These are phyloP conservation scores for Dendryphion nanum DNA, from an alignment of 2,329 filamentous ascomycete species.

Conservation along the genomic window DNA sequence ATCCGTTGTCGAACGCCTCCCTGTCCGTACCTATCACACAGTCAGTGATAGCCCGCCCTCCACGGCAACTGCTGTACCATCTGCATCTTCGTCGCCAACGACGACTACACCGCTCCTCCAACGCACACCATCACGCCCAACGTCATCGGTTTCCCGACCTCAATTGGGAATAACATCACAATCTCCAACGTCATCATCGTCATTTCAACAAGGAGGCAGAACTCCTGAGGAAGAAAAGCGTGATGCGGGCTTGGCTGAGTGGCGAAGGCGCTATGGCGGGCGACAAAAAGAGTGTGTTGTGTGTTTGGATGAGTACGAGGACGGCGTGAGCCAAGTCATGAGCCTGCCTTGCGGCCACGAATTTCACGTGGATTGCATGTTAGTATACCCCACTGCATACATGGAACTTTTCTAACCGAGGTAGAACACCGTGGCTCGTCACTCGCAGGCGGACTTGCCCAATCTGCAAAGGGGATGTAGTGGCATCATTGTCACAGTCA, in stretches of 20 bases:
- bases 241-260: slow-evolving; percentile 49
- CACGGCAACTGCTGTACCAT: too few relatives aligned
- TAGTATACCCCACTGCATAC: slow-evolving; percentile 49
- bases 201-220: slow-evolving; percentile 20
- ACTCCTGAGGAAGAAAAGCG: slow-evolving; percentile 53
- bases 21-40: slow-evolving; percentile 91
- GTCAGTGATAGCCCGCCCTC: slow-evolving; percentile 60
- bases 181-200: slow-evolving; percentile 42
- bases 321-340: slow-evolving; percentile 94
- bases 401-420: slow-evolving; percentile 19
- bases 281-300: slow-evolving; percentile 88
- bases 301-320: slow-evolving; percentile 92
- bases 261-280: slow-evolving; percentile 60
- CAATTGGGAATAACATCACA: slow-evolving; percentile 65
- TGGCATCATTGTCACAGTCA: slow-evolving; percentile 49
- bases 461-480: slow-evolving; percentile 97
- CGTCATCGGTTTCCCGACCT: slow-evolving; percentile 53
- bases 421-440: slow-evolving; percentile 91
- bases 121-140: slow-evolving; percentile 23
- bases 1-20: slow-evolving; percentile 89
- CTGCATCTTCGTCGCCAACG: slow-evolving; percentile 62
- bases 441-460: slow-evolving; percentile 95
- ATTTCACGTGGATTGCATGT: slow-evolving; percentile 99
- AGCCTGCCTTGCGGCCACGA: slow-evolving; percentile 96
- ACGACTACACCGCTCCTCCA: slow-evolving; percentile 76